Conservation (phyloP, 805 yeast species). For the Saturnispora sanitii region DNA sequence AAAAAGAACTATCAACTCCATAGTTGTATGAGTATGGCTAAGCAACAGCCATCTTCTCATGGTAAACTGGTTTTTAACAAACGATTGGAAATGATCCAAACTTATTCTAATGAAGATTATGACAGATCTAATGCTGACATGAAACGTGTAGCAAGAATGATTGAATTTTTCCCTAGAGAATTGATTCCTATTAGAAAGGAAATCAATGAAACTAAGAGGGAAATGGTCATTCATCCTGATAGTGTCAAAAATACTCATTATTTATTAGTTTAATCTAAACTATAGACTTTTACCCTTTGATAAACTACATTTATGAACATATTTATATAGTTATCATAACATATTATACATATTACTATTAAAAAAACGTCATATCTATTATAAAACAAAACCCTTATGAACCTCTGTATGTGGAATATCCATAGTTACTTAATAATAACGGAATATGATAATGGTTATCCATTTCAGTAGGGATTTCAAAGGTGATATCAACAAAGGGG, state of each 20-base stretch:
- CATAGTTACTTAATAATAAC: constrained; percentile 68
- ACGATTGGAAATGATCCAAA: constrained; percentile 23
- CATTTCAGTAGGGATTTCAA: constrained; percentile 55
- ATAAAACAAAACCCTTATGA: constrained; percentile 12
- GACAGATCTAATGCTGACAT: constrained; percentile 44
- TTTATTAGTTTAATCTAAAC: constrained; percentile 31
- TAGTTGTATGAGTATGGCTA: background rate
- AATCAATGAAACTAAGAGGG: constrained; percentile 50
- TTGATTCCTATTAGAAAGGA: constrained; percentile 53
- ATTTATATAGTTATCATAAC: background rate
- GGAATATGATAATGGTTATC: constrained; percentile 88
- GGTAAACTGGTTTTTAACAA: background rate
- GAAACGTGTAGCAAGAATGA: constrained; percentile 36
- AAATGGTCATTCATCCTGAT: constrained; percentile 59
- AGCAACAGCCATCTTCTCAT: background rate
- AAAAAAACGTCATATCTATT: background rate
- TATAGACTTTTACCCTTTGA: too few relatives aligned
- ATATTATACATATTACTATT: background rate
- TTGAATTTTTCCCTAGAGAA: constrained; percentile 37
- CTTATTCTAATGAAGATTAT: constrained; percentile 42
- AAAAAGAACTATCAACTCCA: background rate
- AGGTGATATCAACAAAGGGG: constrained; percentile 78
- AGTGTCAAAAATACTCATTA: constrained; percentile 57
- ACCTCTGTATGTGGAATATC: constrained; percentile 89
- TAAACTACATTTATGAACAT: too few relatives aligned